phyloP scores from a whole-genome alignment of 2,329 filamentous ascomycete genomes.

The Cordyceps sp. region DNA sequence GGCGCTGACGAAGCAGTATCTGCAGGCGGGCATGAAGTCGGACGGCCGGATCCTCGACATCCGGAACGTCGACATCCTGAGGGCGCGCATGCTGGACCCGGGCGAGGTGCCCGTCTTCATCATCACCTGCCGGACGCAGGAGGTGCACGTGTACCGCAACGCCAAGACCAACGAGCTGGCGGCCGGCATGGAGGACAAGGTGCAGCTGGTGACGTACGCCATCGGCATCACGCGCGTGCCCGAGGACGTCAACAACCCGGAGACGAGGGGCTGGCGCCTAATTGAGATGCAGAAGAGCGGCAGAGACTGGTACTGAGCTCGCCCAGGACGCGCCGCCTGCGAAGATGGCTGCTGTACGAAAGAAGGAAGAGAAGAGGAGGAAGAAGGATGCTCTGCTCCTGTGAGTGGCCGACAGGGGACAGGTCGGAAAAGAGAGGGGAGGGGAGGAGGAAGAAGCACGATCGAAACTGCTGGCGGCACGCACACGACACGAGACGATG shows the following conservation, averaged over 20 bases:
- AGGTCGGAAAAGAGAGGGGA: no score
- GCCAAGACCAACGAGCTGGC: conserved; percentile 78
- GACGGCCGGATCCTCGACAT: conserved; percentile 94
- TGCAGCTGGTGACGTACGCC: conserved; percentile 94
- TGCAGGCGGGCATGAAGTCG: conserved; percentile 79
- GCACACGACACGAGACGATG: no score
- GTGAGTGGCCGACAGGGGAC: no score
- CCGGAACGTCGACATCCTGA: conserved; percentile 75
- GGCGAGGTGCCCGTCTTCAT: conserved; percentile 92
- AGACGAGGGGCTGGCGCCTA: conserved; percentile 90
- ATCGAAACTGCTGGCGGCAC: no score
- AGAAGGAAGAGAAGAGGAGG: not conserved
- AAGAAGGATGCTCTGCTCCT: no score
- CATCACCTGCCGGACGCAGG: conserved; percentile 88
- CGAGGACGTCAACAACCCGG: conserved; percentile 91
- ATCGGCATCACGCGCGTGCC: conserved; percentile 89
- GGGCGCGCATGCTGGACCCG: conserved; percentile 65
- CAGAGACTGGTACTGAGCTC: conserved; percentile 54
- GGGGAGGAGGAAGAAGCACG: no score
- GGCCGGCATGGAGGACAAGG: conserved; percentile 96
- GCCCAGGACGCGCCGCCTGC: no score
- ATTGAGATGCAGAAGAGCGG: conserved; percentile 99
- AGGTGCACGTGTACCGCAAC: conserved; percentile 93
- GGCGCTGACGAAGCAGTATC: conserved; percentile 93
- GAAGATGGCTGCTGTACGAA: not conserved